Conservation (phyloP, 768 basidiomycete genomes). For the Lentinula detonsa region DNA sequence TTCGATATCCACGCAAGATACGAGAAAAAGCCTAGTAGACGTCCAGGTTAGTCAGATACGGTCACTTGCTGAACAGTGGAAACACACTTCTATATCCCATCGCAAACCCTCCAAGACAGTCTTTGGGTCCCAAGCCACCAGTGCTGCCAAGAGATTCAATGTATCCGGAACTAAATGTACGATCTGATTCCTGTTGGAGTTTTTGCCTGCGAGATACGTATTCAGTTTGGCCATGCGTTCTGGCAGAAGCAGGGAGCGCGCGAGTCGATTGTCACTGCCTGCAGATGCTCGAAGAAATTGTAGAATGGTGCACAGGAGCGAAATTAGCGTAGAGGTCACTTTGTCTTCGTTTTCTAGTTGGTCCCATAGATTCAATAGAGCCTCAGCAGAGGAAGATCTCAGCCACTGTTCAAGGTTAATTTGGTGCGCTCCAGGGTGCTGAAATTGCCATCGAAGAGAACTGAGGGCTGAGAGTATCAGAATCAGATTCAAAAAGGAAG, state of each 20-base stretch:
- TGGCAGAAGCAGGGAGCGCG: background rate
- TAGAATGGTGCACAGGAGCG: background rate
- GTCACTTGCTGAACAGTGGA: background rate
- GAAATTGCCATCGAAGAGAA: background rate
- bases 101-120: background rate
- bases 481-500: background rate
- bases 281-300: background rate
- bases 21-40: background rate
- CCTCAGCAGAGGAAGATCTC: background rate
- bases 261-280: background rate
- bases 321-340: background rate
- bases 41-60: background rate
- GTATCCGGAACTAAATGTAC: background rate
- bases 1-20: background rate
- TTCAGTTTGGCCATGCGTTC: background rate
- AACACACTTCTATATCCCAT: slow-evolving; percentile 1
- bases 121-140: background rate
- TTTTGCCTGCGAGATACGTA: background rate
- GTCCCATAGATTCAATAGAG: background rate
- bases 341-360: background rate
- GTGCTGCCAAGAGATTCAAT: background rate
- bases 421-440: background rate
- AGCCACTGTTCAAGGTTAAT: background rate
- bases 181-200: background rate
- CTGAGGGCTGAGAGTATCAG: slow-evolving; percentile 1